Evolutionary conservation across 805 yeast species (phyloP).

Genomic region (Suhomyces faveliae): DNA sequence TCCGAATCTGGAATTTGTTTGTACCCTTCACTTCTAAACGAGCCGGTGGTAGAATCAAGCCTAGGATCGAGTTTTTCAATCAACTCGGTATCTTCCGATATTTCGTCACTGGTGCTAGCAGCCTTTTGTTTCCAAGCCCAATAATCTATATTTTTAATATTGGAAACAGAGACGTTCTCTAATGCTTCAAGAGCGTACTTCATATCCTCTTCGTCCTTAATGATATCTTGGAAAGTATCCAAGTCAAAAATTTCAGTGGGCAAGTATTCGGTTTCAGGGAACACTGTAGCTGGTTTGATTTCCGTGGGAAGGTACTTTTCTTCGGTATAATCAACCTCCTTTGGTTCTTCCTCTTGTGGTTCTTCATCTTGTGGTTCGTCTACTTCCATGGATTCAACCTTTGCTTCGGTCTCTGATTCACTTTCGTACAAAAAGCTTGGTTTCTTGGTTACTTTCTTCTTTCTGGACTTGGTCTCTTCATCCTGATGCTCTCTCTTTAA

Average conservation of each 20-base stretch:
- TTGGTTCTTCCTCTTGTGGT: slow-evolving; percentile 14
- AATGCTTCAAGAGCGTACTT: slow-evolving; percentile 49
- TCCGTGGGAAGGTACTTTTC: slow-evolving; percentile 51
- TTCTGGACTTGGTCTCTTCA: slow-evolving; percentile 10
- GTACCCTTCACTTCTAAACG: slow-evolving; percentile 74
- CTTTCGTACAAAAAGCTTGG: slow-evolving; percentile 30
- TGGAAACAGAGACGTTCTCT: slow-evolving; percentile 12
- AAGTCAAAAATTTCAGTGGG: slow-evolving; percentile 38
- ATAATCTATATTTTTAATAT: slow-evolving; percentile 43
- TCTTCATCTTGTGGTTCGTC: slow-evolving; percentile 22
- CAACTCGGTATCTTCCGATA: slow-evolving; percentile 24
- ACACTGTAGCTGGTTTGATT: slow-evolving; percentile 55
- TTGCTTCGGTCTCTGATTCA: slow-evolving; percentile 32
- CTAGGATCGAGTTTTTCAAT: slow-evolving; percentile 27
- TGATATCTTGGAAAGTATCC: slow-evolving; percentile 46
- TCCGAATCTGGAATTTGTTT: slow-evolving; percentile 67
- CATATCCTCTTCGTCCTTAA: slow-evolving; percentile 77
- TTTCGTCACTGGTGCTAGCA: slow-evolving; percentile 22
- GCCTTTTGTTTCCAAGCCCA: slow-evolving; percentile 68
- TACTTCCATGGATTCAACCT: slow-evolving; percentile 24
- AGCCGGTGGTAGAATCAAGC: slow-evolving; percentile 49
- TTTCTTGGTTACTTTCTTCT: slow-evolving; percentile 22
- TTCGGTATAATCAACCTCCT: slow-evolving; percentile 28
- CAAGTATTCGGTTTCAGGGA: slow-evolving; percentile 38
- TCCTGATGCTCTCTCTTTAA: slow-evolving; percentile 29